Evolutionary conservation across 2,329 filamentous ascomycete genomes (phyloP).

Genomic region (Xylaria sp.): DNA sequence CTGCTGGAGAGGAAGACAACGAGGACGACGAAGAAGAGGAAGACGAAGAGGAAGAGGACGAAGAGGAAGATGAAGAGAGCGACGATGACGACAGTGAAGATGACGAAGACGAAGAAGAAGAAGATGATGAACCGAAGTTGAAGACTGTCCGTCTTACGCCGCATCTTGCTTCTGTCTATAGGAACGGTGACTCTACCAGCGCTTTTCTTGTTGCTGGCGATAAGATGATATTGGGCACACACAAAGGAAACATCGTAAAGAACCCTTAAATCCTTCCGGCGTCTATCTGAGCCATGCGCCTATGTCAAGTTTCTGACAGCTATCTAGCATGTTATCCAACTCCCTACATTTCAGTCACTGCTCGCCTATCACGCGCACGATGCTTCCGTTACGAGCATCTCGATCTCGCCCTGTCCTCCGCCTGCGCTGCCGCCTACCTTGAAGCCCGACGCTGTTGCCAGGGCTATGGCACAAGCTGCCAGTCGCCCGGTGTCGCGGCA

Average conservation of each 20-base stretch:
- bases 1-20: conserved; percentile 55
- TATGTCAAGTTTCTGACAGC: neutral
- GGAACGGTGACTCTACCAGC: conserved; percentile 92
- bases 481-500: conserved; percentile 36
- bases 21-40: conserved; percentile 75
- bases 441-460: conserved; percentile 38
- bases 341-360: conserved; percentile 75
- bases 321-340: conserved; percentile 62
- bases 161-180: conserved; percentile 73
- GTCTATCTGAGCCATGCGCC: neutral
- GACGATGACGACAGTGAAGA: conserved; percentile 51
- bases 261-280: conserved; percentile 14
- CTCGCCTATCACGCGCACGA: conserved; percentile 89
- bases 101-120: conserved; percentile 69
- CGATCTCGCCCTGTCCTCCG: conserved; percentile 79
- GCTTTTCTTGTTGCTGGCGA: conserved; percentile 85
- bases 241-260: conserved; percentile 92
- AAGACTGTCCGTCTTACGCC: conserved; percentile 88
- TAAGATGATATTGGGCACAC: conserved; percentile 95
- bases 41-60: conserved; percentile 28
- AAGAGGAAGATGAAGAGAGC: conserved; percentile 41
- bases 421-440: conserved; percentile 48
- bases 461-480: conserved; percentile 33
- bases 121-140: conserved; percentile 88
- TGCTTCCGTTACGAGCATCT: conserved; percentile 83